Evolutionary conservation across 176 grass and related monocot species (phyloP), one percentile per base, ranked within the genome.

Genomic region (Oryza punctata): DNA sequence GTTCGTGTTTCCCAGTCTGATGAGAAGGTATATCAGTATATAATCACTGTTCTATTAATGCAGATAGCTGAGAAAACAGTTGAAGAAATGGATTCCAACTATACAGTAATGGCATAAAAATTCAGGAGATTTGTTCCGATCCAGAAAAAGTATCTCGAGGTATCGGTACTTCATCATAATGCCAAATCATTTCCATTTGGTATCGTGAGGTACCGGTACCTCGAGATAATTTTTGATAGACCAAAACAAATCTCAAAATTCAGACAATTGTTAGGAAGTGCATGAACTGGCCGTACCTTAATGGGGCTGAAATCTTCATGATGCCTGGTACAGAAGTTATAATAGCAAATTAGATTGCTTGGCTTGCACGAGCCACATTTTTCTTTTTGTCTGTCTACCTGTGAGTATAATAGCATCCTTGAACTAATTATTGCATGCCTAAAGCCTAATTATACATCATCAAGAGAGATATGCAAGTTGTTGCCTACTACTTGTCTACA

Each of bases 331-430:
- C 12, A 2, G 8, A 49, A 40, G 9, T 8, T 9, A 67, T 70
- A 33, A 46, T 8, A 73, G 47, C 19, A 10, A 19, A 50, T 68
- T 0, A 24, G 29, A 76, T 54, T 49, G 43, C 7, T 6, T 66
- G 30, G 45, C n/a, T 14, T 67, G 43, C 23, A 43, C 23, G 40
- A 28, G 28, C 19, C n/a, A 26, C 21, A 72, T 27, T 52, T 73
- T 65, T 15, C 27, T 73, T 35, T 79, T 54, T 26, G 21, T 69
- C 35, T 78, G 64, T 80, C 46, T 2, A 16, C 5, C 18, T 57
- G 52, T 24, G 45, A 37, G 41, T 79, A 23, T 70, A 73, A 46
- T 61, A 72, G 32, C 47, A 67, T 67, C 41, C 29, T 26, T 73
- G 64, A 77, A 23, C 33, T 69, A 69, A 69, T 44, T 66, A 60